These are phyloP conservation scores for Penicillium oxalicum DNA, from an alignment of 2,329 filamentous ascomycete species.

Conservation along the genomic window DNA sequence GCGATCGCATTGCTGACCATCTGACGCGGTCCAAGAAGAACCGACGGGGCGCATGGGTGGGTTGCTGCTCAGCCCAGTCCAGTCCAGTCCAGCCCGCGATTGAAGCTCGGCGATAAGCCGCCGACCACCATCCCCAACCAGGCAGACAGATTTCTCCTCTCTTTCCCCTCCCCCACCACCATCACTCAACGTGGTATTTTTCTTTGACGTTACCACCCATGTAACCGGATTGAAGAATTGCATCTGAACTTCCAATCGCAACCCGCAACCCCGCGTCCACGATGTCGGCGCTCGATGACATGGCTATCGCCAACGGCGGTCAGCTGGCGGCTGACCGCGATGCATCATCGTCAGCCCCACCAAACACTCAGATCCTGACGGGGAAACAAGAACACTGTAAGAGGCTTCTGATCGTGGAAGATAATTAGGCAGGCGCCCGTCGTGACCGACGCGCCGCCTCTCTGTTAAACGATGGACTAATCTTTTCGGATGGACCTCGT, in stretches of 20 bases:
- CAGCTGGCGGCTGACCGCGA: slow-evolving; percentile 9
- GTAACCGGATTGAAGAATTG: not conserved
- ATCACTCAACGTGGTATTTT: not conserved
- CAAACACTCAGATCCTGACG: slow-evolving; percentile 62
- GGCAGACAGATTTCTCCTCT: slow-evolving; percentile 27
- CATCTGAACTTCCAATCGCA: not conserved
- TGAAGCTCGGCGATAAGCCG: slow-evolving; percentile 16
- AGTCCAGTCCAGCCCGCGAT: slow-evolving; percentile 9
- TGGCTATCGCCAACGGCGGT: slow-evolving; percentile 12
- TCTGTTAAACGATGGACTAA: not conserved
- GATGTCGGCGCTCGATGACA: slow-evolving; percentile 5
- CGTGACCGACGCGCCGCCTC: too few relatives aligned
- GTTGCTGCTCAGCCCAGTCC: slow-evolving; percentile 3
- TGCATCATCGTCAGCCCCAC: slow-evolving; percentile 31
- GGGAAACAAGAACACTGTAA: slow-evolving; percentile 97
- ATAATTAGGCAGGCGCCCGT: too few relatives aligned
- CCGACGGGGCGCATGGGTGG: not conserved
- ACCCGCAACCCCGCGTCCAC: slow-evolving; percentile 6
- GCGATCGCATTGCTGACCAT: too few relatives aligned
- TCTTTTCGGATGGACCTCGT: slow-evolving; percentile 5
- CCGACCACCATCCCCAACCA: slow-evolving; percentile 10
- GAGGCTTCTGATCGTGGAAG: slow-evolving; percentile 21
- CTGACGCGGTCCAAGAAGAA: too few relatives aligned
- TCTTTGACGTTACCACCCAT: too few relatives aligned
- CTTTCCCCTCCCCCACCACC: slow-evolving; percentile 4